Base-by-base conservation (phyloP, 176 grass and related monocot genomes). In the Musa itinerans region DNA sequence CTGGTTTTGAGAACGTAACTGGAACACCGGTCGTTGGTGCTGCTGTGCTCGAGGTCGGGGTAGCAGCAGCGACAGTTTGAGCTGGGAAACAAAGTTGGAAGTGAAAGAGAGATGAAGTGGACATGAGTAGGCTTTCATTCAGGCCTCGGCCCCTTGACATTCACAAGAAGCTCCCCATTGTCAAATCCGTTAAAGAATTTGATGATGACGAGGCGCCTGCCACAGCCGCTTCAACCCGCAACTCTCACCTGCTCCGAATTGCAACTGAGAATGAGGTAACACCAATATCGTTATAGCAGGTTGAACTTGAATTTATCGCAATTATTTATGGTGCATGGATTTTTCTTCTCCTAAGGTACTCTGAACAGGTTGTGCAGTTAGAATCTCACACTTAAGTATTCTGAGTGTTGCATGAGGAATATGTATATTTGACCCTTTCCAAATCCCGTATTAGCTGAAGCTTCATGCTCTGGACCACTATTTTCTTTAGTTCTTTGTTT, bases 71-170 rank as follows among this genome's bases (percentile, higher is more conserved):
- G 27, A 25, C 24, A 4, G 17, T 8, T 21, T 71, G 53, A 63
- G 68, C 43, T 12, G 48, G 1, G 43, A 43, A 76, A 22, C 26
- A 11, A 63, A 59, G 56, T 21, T 78, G 53, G 77, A 69, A 12
- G 52, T 19, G 53, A 65, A 70, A 92, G 84, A 65, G 87, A 85
- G 74, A 90, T 92, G 82, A 88, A 74, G 72, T 76, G 79, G 84
- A 89, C 67, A 99, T 99, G 95, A 99, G 84, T 92, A 89, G 95
- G 82, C 88, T 90, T 48, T 89, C 90, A 81, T 83, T 98, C 65
- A 91, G 95, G 84, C 95, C 95, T 74, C 95, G 95, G 70, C 95
- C 95, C 12, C 88, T 99, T 20, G 95, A 99, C 84, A 99, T 99
- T 81, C 91, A 99, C 82, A 99, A 99, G 75, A 99, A 92, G 84